Evolutionary conservation across 495 filamentous ascomycete species (phyloP).

Genomic region (Terfezia boudieri): DNA sequence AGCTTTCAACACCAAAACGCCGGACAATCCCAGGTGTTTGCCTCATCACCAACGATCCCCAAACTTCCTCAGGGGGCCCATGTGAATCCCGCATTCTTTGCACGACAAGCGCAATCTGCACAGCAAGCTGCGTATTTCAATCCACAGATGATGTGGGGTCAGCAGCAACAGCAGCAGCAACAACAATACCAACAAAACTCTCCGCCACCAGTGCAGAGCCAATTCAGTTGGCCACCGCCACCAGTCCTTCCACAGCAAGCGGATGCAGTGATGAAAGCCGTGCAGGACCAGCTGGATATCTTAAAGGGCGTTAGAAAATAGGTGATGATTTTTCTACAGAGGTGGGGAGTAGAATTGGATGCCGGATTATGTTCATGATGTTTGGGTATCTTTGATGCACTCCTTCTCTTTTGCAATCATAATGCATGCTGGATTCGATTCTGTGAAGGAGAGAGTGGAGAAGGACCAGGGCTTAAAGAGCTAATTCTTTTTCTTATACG

Average conservation of each 20-base stretch:
- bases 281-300: background rate
- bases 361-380: too few species aligned
- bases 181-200: slow-evolving; percentile 8
- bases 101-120: slow-evolving; percentile 19
- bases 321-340: background rate
- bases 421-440: too few species aligned
- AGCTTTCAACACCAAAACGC: slow-evolving; percentile 1
- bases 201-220: slow-evolving; percentile 9
- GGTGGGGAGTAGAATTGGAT: too few species aligned
- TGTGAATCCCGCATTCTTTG: slow-evolving; percentile 45
- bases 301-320: background rate
- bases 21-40: slow-evolving; percentile 1
- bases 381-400: too few species aligned
- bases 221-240: background rate
- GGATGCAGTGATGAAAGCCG: background rate
- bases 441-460: too few species aligned
- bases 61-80: slow-evolving; percentile 26
- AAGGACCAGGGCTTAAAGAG: too few species aligned
- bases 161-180: slow-evolving; percentile 26
- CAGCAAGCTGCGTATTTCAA: slow-evolving; percentile 5
- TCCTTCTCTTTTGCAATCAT: too few species aligned
- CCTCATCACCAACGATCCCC: slow-evolving; percentile 6
- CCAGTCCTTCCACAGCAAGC: background rate
- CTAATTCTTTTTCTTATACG: too few species aligned
- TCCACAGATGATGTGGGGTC: slow-evolving; percentile 5